phyloP scores from a whole-genome alignment of 2,329 filamentous ascomycete genomes.

The Amesomyces nigricolor region DNA sequence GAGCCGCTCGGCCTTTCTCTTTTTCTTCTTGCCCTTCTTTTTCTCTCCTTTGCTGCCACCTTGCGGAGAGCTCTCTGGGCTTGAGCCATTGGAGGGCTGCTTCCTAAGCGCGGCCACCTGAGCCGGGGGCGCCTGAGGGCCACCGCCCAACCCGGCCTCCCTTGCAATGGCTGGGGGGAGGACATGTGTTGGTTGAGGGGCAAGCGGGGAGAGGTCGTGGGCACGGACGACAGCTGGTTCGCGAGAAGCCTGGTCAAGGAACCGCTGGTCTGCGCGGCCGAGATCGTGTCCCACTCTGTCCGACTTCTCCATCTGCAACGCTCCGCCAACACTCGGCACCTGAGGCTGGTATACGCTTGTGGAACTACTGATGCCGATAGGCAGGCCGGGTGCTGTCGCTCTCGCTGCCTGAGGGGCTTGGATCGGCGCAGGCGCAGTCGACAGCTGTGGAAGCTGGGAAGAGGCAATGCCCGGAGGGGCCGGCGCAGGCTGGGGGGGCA shows the following conservation, averaged over 20 bases:
- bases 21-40: conserved; percentile 47
- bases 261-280: conserved; percentile 33
- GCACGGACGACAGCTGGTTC: conserved; percentile 60
- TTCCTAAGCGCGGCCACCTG: conserved; percentile 55
- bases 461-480: conserved; percentile 1
- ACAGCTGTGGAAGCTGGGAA: conserved; percentile 4
- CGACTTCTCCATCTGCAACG: conserved; percentile 37
- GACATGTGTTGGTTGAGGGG: conserved; percentile 69
- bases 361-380: conserved; percentile 12
- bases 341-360: conserved; percentile 9
- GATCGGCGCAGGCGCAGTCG: neutral
- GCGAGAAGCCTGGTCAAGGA: conserved; percentile 35
- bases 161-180: conserved; percentile 50
- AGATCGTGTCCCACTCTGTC: conserved; percentile 33
- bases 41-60: conserved; percentile 44
- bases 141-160: conserved; percentile 30
- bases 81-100: conserved; percentile 44
- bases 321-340: conserved; percentile 28
- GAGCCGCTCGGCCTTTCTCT: conserved; percentile 47
- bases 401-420: neutral
- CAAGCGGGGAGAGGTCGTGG: conserved; percentile 67
- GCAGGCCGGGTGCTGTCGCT: conserved; percentile 18
- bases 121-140: conserved; percentile 41
- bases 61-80: conserved; percentile 56
- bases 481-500: conserved; percentile 10